These are phyloP conservation scores for Cladosporium sp. DNA, from an alignment of 2,329 filamentous ascomycete species.

Conservation along the genomic window DNA sequence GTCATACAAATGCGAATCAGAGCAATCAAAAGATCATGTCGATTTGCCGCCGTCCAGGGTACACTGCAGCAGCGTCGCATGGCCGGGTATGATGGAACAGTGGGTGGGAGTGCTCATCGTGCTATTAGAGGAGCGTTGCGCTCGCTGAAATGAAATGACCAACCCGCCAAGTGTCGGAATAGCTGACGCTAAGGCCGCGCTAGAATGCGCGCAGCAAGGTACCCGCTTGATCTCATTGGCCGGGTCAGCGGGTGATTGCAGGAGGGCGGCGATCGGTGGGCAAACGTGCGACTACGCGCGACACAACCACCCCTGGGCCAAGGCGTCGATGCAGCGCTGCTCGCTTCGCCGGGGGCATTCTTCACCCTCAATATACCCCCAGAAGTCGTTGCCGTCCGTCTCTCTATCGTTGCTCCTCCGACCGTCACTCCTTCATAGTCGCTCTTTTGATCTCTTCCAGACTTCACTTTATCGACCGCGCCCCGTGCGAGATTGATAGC, in stretches of 20 bases:
- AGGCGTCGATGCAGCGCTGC: not conserved
- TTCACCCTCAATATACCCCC: conserved; percentile 16
- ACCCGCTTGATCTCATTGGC: not conserved
- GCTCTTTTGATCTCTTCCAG: conserved; percentile 7
- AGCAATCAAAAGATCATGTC: not conserved
- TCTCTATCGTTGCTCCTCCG: not conserved
- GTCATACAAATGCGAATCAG: not conserved
- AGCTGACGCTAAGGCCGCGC: not conserved
- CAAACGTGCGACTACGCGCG: conserved; percentile 11
- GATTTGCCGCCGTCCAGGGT: not conserved
- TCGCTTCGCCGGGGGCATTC: conserved; percentile 7
- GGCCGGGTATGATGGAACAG: not conserved
- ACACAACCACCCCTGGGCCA: conserved; percentile 10
- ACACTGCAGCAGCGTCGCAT: not conserved
- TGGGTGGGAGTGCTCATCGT: no score
- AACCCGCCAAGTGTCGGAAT: conserved; percentile 6
- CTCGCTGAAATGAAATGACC: conserved; percentile 5
- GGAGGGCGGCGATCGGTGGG: conserved; percentile 14
- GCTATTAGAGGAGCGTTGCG: conserved; percentile 6
- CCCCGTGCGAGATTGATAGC: conserved; percentile 14
- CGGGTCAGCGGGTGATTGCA: not conserved
- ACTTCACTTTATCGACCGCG: conserved; percentile 14
- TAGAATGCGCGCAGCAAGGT: not conserved
- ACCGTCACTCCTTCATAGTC: conserved; percentile 14
- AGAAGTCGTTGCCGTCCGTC: conserved; percentile 3